Percentiles rank a stretch among this genome's conserved stretches.
phyloP scores from a whole-genome alignment of 108 stramenopile species.

The Pseudonitzschia pungens region DNA sequence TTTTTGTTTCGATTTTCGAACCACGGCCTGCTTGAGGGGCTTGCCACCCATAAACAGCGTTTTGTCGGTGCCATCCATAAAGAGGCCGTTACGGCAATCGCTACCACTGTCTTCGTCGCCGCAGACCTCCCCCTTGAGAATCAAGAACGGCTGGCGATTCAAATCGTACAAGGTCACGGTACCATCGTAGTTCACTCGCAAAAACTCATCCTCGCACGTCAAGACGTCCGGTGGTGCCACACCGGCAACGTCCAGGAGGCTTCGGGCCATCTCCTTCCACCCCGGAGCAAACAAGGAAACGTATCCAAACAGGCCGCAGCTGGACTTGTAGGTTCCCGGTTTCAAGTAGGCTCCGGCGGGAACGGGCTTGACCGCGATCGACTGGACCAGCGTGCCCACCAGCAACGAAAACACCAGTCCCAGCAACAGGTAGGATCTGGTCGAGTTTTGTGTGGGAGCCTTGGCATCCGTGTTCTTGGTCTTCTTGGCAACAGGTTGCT shows the following conservation, averaged over 20 bases:
- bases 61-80: background rate
- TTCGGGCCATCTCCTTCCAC: background rate
- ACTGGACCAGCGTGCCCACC: constrained; percentile 28
- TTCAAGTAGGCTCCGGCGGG: constrained; percentile 28
- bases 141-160: constrained; percentile 25
- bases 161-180: constrained; percentile 29
- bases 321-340: constrained; percentile 35
- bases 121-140: constrained; percentile 40
- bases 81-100: background rate
- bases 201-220: constrained; percentile 26
- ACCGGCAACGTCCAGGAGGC: background rate
- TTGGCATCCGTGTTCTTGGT: background rate
- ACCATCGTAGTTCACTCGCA: constrained; percentile 39
- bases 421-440: constrained; percentile 9
- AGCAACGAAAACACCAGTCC: constrained; percentile 19
- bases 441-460: background rate
- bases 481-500: no score
- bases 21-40: background rate
- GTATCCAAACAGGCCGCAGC: constrained; percentile 44
- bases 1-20: background rate
- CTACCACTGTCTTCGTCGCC: background rate
- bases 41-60: background rate
- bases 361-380: constrained; percentile 32
- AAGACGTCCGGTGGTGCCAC: background rate
- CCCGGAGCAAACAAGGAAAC: constrained; percentile 5